Conservation (phyloP, 768 basidiomycete genomes). For the Termitomyces sp. region DNA sequence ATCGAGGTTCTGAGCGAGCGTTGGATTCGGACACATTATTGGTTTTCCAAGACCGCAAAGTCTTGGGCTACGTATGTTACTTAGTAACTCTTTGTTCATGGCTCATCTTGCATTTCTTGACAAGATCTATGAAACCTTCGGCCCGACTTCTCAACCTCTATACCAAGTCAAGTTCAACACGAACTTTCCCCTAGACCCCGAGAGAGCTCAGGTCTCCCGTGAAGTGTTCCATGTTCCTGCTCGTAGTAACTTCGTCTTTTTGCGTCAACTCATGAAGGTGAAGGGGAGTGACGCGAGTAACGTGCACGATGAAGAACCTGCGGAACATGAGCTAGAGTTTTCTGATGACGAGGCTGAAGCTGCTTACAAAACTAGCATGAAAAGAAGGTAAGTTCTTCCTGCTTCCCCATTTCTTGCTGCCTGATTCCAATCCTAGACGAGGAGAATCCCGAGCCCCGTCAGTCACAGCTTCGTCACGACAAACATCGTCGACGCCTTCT, state of each 20-base stretch:
- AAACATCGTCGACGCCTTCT: slow-evolving; percentile 48
- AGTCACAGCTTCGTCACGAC: slow-evolving; percentile 46
- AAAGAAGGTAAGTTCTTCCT: slow-evolving; percentile 44
- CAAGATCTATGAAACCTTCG: slow-evolving; percentile 90
- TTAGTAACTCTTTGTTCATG: slow-evolving; percentile 32
- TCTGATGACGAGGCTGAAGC: slow-evolving; percentile 93
- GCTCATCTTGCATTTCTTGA: slow-evolving; percentile 7
- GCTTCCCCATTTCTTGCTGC: background rate
- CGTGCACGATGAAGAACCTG: slow-evolving; percentile 90
- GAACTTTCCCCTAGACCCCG: slow-evolving; percentile 52
- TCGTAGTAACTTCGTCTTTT: slow-evolving; percentile 80
- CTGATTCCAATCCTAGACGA: slow-evolving; percentile 35
- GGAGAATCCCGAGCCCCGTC: slow-evolving; percentile 44
- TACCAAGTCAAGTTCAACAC: slow-evolving; percentile 84
- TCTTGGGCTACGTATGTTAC: slow-evolving; percentile 79
- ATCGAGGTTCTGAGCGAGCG: slow-evolving; percentile 51
- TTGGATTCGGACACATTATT: slow-evolving; percentile 89
- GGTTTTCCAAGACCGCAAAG: slow-evolving; percentile 83
- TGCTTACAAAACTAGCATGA: slow-evolving; percentile 56
- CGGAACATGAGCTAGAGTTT: slow-evolving; percentile 87
- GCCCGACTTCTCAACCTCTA: slow-evolving; percentile 83
- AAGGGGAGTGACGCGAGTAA: slow-evolving; percentile 96
- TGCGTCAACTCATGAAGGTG: slow-evolving; percentile 58
- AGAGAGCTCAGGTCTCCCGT: slow-evolving; percentile 48
- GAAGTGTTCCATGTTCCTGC: slow-evolving; percentile 80